phyloP scores from a whole-genome alignment of 192 early-diverging fungal genomes.

The Backusella morwellensis region DNA sequence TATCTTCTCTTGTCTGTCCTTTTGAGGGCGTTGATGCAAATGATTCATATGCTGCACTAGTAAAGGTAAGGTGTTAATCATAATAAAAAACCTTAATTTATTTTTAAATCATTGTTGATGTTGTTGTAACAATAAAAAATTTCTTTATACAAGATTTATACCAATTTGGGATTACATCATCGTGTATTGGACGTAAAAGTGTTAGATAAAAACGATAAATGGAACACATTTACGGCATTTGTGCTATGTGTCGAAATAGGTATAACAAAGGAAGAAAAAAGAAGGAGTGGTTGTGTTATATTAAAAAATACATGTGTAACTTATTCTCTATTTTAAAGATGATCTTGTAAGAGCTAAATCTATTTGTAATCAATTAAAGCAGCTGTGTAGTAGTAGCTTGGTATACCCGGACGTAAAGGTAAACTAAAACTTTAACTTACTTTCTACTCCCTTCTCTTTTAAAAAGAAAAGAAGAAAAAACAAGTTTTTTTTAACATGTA shows the following conservation, averaged over 20 bases:
- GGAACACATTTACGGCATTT: not conserved
- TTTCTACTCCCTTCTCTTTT: not conserved
- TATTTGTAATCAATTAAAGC: not conserved
- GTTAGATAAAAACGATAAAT: not conserved
- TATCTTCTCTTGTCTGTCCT: not conserved
- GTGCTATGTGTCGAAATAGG: slow-evolving; percentile 12
- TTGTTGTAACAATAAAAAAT: slow-evolving; percentile 1
- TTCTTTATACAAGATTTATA: not conserved
- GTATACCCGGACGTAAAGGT: slow-evolving; percentile 19
- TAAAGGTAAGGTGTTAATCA: not conserved
- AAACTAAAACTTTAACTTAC: not conserved
- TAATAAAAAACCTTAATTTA: not conserved
- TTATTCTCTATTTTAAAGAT: not conserved
- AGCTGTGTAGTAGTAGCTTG: not conserved
- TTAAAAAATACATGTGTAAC: not conserved
- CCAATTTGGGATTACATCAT: slow-evolving; percentile 1
- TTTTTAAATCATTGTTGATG: slow-evolving; percentile 1
- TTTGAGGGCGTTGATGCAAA: not conserved
- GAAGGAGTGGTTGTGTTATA: not conserved
- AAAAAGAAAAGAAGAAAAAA: not conserved
- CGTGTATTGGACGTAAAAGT: slow-evolving; percentile 8
- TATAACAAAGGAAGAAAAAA: not conserved
- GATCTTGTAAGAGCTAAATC: slow-evolving; percentile 7
- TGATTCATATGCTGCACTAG: not conserved
- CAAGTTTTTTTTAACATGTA: not conserved